Evolutionary conservation across 2,329 filamentous ascomycete genomes (phyloP).

Genomic region (Colletotrichum graminicola): DNA sequence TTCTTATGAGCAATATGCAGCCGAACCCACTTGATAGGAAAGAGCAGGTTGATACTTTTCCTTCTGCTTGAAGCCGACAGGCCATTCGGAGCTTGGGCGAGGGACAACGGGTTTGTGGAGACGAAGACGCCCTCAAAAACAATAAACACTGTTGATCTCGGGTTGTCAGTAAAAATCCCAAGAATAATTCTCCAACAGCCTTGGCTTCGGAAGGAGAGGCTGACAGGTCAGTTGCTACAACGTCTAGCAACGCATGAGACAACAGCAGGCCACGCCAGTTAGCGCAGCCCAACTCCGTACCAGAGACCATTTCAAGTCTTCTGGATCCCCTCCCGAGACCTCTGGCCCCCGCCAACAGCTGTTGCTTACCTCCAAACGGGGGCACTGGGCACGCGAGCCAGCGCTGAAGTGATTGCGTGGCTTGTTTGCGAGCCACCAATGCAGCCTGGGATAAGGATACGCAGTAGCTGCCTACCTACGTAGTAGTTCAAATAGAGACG

Average conservation of each 20-base stretch:
- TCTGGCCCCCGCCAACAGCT: background rate
- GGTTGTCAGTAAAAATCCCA: background rate
- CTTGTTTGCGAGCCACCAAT: conserved; percentile 13
- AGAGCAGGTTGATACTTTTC: no score
- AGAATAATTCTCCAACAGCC: background rate
- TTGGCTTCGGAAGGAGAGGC: background rate
- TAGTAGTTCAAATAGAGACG: background rate
- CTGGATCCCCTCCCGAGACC: background rate
- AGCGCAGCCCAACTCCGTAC: background rate
- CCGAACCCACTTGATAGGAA: background rate
- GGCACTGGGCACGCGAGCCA: conserved; percentile 31
- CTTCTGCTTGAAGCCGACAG: background rate
- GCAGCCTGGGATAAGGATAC: no score
- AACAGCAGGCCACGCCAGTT: background rate
- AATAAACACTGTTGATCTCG: background rate
- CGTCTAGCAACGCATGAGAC: background rate
- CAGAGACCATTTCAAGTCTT: background rate
- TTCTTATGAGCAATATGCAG: no score
- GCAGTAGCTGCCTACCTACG: no score
- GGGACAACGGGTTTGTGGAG: background rate
- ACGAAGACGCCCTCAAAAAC: background rate
- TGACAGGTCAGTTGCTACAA: background rate
- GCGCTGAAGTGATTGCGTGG: background rate
- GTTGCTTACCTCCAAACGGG: background rate
- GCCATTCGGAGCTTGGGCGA: background rate